Conservation (phyloP, 805 yeast genomes). For the Saturnispora kantuleensis region DNA sequence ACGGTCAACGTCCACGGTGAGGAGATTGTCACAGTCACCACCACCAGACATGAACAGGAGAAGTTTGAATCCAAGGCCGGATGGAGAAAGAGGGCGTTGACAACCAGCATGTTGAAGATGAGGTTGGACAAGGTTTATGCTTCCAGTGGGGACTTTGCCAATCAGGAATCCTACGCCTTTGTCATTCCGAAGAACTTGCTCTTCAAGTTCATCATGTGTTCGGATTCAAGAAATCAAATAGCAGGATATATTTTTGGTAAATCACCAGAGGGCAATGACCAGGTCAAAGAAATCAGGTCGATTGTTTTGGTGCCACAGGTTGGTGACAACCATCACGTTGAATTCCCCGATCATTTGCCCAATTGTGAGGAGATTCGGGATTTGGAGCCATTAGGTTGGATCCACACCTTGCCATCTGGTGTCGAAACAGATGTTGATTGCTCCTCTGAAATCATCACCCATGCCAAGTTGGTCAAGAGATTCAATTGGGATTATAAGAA, state of each 20-base stretch:
- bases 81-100: constrained; percentile 84
- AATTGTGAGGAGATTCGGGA: constrained; percentile 36
- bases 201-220: constrained; percentile 63
- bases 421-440: constrained; percentile 40
- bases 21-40: constrained; percentile 87
- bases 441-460: constrained; percentile 61
- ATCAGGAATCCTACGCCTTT: constrained; percentile 51
- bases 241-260: constrained; percentile 74
- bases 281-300: constrained; percentile 67
- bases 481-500: constrained; percentile 34
- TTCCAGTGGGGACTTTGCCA: constrained; percentile 48
- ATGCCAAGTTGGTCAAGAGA: constrained; percentile 33
- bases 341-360: constrained; percentile 44
- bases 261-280: constrained; percentile 62
- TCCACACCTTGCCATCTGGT: constrained; percentile 79
- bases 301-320: constrained; percentile 82
- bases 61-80: constrained; percentile 75
- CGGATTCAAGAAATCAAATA: constrained; percentile 74
- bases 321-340: constrained; percentile 58
- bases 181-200: constrained; percentile 77
- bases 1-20: constrained; percentile 93
- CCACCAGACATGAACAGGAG: constrained; percentile 79
- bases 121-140: constrained; percentile 70
- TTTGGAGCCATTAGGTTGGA: constrained; percentile 81
- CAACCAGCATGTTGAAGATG: constrained; percentile 60